phyloP scores from a whole-genome alignment of 495 filamentous ascomycete genomes.

The Extremus antarcticus region DNA sequence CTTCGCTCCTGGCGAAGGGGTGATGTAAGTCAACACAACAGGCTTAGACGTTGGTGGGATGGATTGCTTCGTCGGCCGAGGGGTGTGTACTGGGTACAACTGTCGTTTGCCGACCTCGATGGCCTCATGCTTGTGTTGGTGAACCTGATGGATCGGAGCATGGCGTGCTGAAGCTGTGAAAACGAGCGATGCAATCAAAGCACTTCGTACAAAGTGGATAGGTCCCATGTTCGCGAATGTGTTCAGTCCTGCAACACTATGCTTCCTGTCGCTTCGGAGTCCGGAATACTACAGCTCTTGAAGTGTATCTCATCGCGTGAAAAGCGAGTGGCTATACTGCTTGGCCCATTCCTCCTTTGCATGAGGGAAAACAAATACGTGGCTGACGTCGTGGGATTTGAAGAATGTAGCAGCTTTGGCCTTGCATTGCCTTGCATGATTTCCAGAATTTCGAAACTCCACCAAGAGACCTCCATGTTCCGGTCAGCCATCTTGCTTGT shows the following conservation, averaged over 20 bases:
- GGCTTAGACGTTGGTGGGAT: background rate
- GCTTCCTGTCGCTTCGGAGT: background rate
- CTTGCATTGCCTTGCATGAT: background rate
- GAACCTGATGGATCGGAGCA: background rate
- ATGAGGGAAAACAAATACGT: constrained; percentile 12
- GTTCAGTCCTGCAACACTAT: background rate
- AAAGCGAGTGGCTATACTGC: background rate
- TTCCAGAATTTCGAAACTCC: background rate
- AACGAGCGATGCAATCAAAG: background rate
- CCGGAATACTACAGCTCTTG: background rate
- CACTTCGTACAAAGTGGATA: background rate
- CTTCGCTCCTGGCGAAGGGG: constrained; percentile 25
- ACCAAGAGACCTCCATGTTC: background rate
- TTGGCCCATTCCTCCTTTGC: constrained; percentile 10
- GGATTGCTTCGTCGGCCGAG: background rate
- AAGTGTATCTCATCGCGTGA: background rate
- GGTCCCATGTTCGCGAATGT: constrained; percentile 1
- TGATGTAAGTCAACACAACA: constrained; percentile 20
- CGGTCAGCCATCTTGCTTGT: background rate
- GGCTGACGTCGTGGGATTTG: constrained; percentile 3
- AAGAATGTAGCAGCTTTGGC: constrained; percentile 12
- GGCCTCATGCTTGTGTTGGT: constrained; percentile 9
- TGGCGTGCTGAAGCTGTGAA: constrained; percentile 4
- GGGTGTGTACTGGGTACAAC: background rate
- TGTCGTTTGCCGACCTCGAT: constrained; percentile 7